Conservation (phyloP, 768 basidiomycete species). For the Mycena crocata region DNA sequence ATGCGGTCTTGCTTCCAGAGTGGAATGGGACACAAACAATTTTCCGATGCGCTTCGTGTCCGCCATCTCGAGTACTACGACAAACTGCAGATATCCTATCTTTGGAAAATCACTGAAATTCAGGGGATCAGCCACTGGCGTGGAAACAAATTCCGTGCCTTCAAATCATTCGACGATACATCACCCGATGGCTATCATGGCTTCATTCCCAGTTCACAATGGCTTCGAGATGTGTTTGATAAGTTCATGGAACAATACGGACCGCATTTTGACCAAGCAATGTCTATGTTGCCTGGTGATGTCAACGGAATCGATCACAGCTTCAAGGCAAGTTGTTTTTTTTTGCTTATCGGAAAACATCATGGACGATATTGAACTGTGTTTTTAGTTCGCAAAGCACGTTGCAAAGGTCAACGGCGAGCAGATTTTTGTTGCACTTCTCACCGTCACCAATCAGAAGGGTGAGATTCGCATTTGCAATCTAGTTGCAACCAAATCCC, state of each 20-base stretch:
- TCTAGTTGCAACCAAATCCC: conserved; percentile 46
- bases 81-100: background rate
- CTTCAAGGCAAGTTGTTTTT: background rate
- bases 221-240: conserved; percentile 40
- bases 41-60: background rate
- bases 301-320: conserved; percentile 10
- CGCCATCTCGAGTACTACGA: background rate
- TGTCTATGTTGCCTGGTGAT: background rate
- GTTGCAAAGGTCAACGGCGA: conserved; percentile 40
- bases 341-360: background rate
- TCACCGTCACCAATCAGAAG: conserved; percentile 43
- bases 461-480: conserved; percentile 37
- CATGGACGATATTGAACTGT: background rate
- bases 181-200: conserved; percentile 33
- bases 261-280: conserved; percentile 38
- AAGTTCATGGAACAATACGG: conserved; percentile 37
- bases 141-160: background rate
- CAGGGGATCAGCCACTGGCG: background rate
- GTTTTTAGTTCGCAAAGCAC: conserved; percentile 41
- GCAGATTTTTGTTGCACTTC: conserved; percentile 39
- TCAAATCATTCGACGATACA: background rate
- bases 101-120: background rate
- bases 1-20: background rate
- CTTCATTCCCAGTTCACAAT: conserved; percentile 36
- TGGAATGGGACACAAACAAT: background rate